Evolutionary conservation across 768 basidiomycete species (phyloP), one percentile per base, ranked within the genome.

Genomic region (Termitomyces sp.): DNA sequence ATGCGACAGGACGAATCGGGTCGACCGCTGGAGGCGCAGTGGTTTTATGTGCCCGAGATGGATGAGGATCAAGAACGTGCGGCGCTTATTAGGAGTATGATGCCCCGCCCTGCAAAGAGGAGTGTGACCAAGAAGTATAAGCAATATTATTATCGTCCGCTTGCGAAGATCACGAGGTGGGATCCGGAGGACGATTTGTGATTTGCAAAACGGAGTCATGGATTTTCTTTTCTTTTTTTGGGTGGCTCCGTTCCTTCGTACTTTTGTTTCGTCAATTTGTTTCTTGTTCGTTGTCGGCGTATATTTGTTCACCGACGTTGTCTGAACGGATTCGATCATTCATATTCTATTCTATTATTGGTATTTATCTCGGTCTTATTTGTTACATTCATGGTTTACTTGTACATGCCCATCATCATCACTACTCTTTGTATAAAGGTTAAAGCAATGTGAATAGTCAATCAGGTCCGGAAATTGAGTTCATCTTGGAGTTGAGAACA

Each of bases 71-170:
- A 75, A 61, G 88, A 89, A 55, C 77, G 88, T n/a, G 88, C 88
- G 30, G 67, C 73, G 61, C 68, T 89, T 57, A 80, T 91, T 55
- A 69, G 75, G 64, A 84, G 82, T 58, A 83, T 89, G 76, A 88
- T 89, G 87, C 87, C 87, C 1, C 81, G 86, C 14, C 79, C 84
- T 21, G 86, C 77, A 54, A 91, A 90, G 71, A 73, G 89, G 53
- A 84, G 72, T 46, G 87, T 83, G 70, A 91, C 88, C 67, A 90
- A 86, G 78, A 86, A 89, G 72, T 88, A 86, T 59, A 91, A 91
- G 68, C 86, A 89, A 67, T 92, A 92, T 71, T 92, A 91, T 70
- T 91, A 84, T 72, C 77, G 78, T 28, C 89, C 89, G 9, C 70
- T 91, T 58, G 85, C 73, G 30, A 90, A 87, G 72, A 83, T 86